These are phyloP conservation scores for Candida orba DNA, from an alignment of 805 yeast genomes.

Conservation along the genomic window DNA sequence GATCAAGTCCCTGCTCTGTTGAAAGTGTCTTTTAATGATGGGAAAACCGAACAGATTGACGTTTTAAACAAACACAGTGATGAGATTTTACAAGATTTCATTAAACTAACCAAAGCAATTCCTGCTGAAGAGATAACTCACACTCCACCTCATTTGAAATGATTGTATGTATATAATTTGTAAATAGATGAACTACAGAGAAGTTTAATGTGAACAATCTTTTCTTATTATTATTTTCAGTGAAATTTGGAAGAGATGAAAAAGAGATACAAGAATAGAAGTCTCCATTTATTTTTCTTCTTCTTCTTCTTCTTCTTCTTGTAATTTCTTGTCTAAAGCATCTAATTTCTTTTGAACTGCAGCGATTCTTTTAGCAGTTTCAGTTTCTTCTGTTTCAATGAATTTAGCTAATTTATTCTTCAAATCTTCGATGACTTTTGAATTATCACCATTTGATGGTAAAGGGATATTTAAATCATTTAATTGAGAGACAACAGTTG, in stretches of 20 bases:
- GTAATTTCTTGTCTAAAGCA: constrained; percentile 49
- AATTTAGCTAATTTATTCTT: constrained; percentile 65
- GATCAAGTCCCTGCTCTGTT: constrained; percentile 43
- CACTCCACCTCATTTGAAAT: neutral
- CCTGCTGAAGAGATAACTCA: constrained; percentile 32
- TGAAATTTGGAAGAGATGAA: no score
- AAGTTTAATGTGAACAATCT: neutral
- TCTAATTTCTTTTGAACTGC: constrained; percentile 73
- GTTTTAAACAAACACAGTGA: constrained; percentile 43
- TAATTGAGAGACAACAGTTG: constrained; percentile 70
- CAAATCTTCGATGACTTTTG: constrained; percentile 56
- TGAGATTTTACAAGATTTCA: constrained; percentile 51
- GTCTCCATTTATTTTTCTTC: no score
- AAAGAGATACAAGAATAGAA: no score
- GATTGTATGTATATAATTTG: neutral
- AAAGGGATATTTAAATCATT: constrained; percentile 69
- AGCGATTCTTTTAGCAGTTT: constrained; percentile 68
- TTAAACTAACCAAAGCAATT: constrained; percentile 44
- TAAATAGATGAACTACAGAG: neutral
- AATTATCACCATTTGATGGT: constrained; percentile 69
- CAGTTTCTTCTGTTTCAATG: constrained; percentile 68
- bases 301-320: constrained; percentile 33
- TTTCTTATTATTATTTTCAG: neutral
- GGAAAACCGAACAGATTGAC: constrained; percentile 37
- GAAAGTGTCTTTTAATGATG: constrained; percentile 32